phyloP scores from a whole-genome alignment of 2,329 filamentous ascomycete genomes.

The Calonectria hongkongensis region DNA sequence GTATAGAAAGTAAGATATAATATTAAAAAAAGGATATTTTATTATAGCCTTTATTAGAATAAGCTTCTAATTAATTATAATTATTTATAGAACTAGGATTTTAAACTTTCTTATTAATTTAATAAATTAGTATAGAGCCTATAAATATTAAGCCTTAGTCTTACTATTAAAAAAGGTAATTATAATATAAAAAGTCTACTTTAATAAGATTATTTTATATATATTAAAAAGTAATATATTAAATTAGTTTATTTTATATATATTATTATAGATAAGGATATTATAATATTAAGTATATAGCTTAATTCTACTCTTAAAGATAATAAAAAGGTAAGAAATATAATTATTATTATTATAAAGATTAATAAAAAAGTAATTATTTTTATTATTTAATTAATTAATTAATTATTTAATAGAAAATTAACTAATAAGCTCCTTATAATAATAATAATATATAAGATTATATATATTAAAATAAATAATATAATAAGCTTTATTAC shows the following conservation, averaged over 20 bases:
- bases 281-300: not conserved
- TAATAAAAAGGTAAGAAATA: not conserved
- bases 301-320: not conserved
- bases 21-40: not conserved
- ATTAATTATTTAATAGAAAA: too few relatives aligned
- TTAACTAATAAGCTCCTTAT: too few relatives aligned
- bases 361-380: too few relatives aligned
- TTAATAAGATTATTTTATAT: not conserved
- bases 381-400: too few relatives aligned
- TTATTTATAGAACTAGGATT: not conserved
- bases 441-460: too few relatives aligned
- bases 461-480: too few relatives aligned
- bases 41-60: not conserved
- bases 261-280: not conserved
- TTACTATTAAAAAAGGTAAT: not conserved
- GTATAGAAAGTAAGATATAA: not conserved
- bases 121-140: not conserved
- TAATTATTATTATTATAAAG: too few relatives aligned
- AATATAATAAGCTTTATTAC: too few relatives aligned
- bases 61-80: not conserved
- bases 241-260: constrained; percentile 11
- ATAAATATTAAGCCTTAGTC: not conserved
- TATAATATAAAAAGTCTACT: constrained; percentile 2
- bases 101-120: not conserved
- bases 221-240: constrained; percentile 25